A percentile compares a stretch with the other conserved stretches of the same genome.
Evolutionary conservation across 371 early-diverging fungal genomes (phyloP).

Genomic region (Mucor circinelloides): DNA sequence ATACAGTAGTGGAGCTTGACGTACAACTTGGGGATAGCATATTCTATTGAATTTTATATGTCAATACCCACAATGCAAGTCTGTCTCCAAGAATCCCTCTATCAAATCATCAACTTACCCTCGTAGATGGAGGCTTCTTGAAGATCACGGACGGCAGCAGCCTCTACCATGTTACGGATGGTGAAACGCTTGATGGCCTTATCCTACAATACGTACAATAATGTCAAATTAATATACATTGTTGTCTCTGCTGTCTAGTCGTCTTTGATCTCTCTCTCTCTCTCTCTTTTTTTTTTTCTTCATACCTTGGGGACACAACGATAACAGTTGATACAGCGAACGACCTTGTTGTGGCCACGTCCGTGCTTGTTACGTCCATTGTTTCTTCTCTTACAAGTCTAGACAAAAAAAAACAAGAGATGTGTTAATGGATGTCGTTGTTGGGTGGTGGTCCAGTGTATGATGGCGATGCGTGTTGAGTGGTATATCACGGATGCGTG

Average conservation of each 20-base stretch:
- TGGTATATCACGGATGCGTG: background rate
- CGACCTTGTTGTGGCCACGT: slow-evolving; percentile 95
- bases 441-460: background rate
- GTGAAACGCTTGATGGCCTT: slow-evolving; percentile 99
- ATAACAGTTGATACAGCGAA: slow-evolving; percentile 99
- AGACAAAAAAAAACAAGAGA: background rate
- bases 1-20: slow-evolving; percentile 98
- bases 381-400: slow-evolving; percentile 98
- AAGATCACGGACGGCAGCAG: slow-evolving; percentile 97
- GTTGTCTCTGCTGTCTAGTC: background rate
- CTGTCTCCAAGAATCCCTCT: background rate
- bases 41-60: slow-evolving; percentile 53
- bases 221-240: background rate
- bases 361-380: slow-evolving; percentile 98
- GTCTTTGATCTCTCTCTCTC: background rate
- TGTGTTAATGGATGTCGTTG: background rate
- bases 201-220: slow-evolving; percentile 50
- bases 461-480: background rate
- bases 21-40: slow-evolving; percentile 98
- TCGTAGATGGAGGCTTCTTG: slow-evolving; percentile 95
- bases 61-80: background rate
- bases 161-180: slow-evolving; percentile 98
- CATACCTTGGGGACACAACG: slow-evolving; percentile 91
- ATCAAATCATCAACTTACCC: slow-evolving; percentile 46
- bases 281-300: too few species aligned